phyloP scores from a whole-genome alignment of 176 grass and related monocot genomes.

The Melocanna baccifera region DNA sequence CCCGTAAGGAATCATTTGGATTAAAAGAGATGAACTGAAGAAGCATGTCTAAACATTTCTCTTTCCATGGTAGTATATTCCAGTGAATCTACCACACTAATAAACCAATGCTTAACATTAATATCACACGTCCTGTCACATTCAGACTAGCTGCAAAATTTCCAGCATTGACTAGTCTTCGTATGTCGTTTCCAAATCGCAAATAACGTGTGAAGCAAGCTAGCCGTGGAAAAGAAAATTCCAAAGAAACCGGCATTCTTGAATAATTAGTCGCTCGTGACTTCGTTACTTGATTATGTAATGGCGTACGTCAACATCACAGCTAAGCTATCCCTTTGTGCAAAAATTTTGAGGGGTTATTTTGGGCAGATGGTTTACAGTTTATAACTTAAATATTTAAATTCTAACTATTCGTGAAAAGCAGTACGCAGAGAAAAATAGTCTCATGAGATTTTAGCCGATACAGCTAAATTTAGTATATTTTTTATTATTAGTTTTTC shows the following conservation, averaged over 20 bases:
- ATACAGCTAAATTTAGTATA: too few relatives aligned
- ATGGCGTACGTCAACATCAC: neutral
- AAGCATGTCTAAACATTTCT: neutral
- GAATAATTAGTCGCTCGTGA: neutral
- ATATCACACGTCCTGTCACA: neutral
- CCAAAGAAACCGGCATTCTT: neutral
- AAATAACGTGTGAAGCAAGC: neutral
- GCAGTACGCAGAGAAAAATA: too few relatives aligned
- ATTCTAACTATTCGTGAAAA: too few relatives aligned
- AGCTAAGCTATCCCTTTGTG: too few relatives aligned
- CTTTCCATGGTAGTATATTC: neutral
- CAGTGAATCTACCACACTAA: neutral
- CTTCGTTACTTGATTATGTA: neutral
- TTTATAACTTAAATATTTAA: too few relatives aligned
- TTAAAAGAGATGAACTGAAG: neutral
- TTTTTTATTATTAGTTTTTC: too few relatives aligned
- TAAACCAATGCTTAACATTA: neutral
- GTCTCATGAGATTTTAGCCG: too few relatives aligned
- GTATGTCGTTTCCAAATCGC: neutral
- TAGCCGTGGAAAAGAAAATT: neutral
- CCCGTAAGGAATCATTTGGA: neutral
- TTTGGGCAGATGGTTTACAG: too few relatives aligned
- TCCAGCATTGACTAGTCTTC: neutral
- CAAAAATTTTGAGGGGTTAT: neutral
- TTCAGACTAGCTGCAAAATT: neutral